These are phyloP conservation scores for Pseudogymnoascus sp. DNA, from an alignment of 2,329 filamentous ascomycete genomes.

Conservation along the genomic window DNA sequence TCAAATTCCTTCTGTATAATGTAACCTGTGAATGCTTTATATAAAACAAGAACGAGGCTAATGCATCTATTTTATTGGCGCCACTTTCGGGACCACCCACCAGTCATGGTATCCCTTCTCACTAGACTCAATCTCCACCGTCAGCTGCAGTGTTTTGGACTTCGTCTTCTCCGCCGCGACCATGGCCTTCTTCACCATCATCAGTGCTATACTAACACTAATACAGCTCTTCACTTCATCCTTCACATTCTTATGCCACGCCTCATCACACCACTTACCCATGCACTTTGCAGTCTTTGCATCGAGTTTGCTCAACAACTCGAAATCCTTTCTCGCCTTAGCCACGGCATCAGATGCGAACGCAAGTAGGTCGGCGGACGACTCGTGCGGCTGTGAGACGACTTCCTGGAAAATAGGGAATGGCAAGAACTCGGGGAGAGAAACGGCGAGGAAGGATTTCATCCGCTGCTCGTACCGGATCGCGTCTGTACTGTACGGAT, in stretches of 20 bases:
- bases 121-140: conserved; percentile 45
- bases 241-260: conserved; percentile 55
- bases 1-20: conserved; percentile 3
- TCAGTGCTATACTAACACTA: conserved; percentile 58
- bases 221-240: conserved; percentile 64
- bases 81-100: conserved; percentile 52
- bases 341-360: conserved; percentile 29
- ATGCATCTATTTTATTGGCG: conserved; percentile 8
- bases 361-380: conserved; percentile 26
- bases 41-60: background rate
- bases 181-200: conserved; percentile 51
- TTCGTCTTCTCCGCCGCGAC: conserved; percentile 27
- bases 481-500: conserved; percentile 49
- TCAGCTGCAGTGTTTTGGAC: conserved; percentile 29
- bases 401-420: conserved; percentile 44
- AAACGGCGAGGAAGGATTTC: conserved; percentile 59
- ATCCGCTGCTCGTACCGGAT: conserved; percentile 62
- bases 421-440: conserved; percentile 49
- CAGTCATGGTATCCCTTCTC: conserved; percentile 54
- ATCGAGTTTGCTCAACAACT: conserved; percentile 46
- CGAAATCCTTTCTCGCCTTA: conserved; percentile 45
- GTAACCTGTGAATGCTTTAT: background rate
- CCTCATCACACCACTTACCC: conserved; percentile 43
- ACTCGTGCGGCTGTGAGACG: conserved; percentile 36
- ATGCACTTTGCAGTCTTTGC: conserved; percentile 47